Percentiles rank a stretch among this genome's conserved stretches.
These are phyloP conservation scores for Cantharellus cinnabarinus DNA, from an alignment of 768 basidiomycete species.

Conservation along the genomic window DNA sequence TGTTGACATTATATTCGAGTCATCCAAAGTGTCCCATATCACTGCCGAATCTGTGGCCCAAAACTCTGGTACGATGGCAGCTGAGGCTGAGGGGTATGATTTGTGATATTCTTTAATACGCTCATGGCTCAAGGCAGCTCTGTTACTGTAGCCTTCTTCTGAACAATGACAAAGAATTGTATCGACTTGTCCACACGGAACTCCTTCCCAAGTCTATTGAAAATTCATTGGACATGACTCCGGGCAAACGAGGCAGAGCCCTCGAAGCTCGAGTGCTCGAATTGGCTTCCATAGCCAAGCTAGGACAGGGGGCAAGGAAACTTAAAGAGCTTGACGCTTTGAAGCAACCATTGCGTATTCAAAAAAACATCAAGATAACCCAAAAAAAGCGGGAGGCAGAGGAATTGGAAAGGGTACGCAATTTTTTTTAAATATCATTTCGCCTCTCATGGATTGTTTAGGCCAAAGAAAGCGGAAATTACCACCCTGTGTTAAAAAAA, in stretches of 20 bases:
- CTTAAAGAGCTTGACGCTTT: conserved; percentile 44
- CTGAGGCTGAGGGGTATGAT: too few relatives aligned
- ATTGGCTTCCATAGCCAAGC: conserved; percentile 39
- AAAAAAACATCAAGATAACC: conserved; percentile 48
- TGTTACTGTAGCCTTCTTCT: conserved; percentile 34
- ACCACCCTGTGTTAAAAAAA: conserved; percentile 58
- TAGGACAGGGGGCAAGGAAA: conserved; percentile 52
- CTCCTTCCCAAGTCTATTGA: conserved; percentile 55
- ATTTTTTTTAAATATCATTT: background rate
- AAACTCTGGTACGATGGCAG: too few relatives aligned
- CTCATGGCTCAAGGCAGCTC: too few relatives aligned
- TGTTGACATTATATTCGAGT: too few relatives aligned
- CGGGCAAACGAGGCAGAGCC: conserved; percentile 52
- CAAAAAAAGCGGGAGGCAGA: conserved; percentile 33
- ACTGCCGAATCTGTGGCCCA: too few relatives aligned
- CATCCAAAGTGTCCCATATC: too few relatives aligned
- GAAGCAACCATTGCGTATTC: conserved; percentile 47
- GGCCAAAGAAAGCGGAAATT: conserved; percentile 74
- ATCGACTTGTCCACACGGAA: conserved; percentile 61
- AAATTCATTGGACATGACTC: conserved; percentile 36
- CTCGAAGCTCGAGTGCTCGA: conserved; percentile 61
- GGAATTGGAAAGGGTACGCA: conserved; percentile 39
- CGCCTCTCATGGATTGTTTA: conserved; percentile 15
- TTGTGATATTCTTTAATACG: too few relatives aligned
- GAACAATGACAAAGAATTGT: conserved; percentile 60